Conservation (phyloP, 1,284 basidiomycete genomes). For the Porodaedalea pini region DNA sequence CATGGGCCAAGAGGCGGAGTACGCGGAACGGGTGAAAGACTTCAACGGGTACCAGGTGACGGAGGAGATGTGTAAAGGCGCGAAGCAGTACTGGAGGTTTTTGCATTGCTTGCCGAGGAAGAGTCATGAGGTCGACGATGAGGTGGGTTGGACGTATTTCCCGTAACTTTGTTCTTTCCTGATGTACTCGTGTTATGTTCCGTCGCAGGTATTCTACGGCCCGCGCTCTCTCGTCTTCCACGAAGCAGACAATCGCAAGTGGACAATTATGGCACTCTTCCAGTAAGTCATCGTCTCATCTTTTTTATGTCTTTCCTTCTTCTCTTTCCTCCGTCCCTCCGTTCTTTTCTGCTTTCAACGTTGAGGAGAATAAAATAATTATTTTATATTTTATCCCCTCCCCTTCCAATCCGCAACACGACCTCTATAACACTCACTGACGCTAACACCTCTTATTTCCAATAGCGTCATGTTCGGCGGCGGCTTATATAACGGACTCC, state of each 20-base stretch:
- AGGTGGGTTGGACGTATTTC: conserved; percentile 62
- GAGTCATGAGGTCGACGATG: conserved; percentile 90
- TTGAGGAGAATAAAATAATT: too few species aligned
- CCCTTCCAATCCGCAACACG: too few species aligned
- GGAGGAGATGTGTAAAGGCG: conserved; percentile 72
- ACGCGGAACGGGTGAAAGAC: conserved; percentile 81
- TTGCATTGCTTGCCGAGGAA: conserved; percentile 96
- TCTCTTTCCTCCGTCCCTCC: neutral
- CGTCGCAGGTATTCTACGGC: conserved; percentile 66
- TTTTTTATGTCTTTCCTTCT: neutral
- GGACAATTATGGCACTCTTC: conserved; percentile 89
- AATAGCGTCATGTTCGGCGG: neutral
- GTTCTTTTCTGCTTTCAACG: too few species aligned
- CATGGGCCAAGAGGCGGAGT: conserved; percentile 97
- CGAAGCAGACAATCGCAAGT: conserved; percentile 85
- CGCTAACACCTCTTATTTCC: neutral
- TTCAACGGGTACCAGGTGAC: conserved; percentile 96
- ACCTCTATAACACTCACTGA: too few species aligned
- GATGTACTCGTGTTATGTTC: conserved; percentile 5
- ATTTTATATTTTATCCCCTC: too few species aligned
- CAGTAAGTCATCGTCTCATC: conserved; percentile 54
- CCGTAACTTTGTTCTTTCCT: neutral
- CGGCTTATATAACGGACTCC: neutral
- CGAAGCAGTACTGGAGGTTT: conserved; percentile 89
- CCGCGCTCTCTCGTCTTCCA: conserved; percentile 72